Evolutionary conservation across 2,329 filamentous ascomycete species (phyloP).

Genomic region (Parascedosporium putredinis): DNA sequence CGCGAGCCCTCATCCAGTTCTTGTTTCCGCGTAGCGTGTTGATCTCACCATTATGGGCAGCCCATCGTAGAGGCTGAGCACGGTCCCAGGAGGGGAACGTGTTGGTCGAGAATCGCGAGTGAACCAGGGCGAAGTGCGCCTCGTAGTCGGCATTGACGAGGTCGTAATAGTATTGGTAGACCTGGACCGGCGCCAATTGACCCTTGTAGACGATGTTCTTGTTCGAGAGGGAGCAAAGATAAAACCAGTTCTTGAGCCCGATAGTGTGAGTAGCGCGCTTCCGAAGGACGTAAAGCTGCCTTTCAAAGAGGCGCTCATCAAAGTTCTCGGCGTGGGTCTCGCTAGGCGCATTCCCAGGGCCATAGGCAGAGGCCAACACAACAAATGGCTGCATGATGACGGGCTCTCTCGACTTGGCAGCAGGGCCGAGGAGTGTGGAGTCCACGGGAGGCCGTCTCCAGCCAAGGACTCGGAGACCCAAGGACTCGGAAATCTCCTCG

Average conservation of each 20-base stretch:
- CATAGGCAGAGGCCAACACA: slow-evolving; percentile 76
- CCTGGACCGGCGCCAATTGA: slow-evolving; percentile 85
- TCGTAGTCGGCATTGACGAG: slow-evolving; percentile 95
- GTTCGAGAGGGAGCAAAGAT: slow-evolving; percentile 91
- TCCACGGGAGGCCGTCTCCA: slow-evolving; percentile 95
- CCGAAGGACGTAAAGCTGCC: slow-evolving; percentile 84
- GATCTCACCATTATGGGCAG: slow-evolving; percentile 97
- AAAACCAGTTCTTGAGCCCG: slow-evolving; percentile 97
- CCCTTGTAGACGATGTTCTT: slow-evolving; percentile 99
- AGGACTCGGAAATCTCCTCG: slow-evolving; percentile 80
- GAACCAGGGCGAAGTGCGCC: slow-evolving; percentile 90
- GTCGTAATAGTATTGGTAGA: slow-evolving; percentile 97
- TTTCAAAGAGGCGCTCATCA: slow-evolving; percentile 79
- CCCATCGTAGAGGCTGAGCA: slow-evolving; percentile 91
- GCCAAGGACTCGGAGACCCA: slow-evolving; percentile 83
- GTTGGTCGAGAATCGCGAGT: slow-evolving; percentile 96
- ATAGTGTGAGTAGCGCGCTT: slow-evolving; percentile 94
- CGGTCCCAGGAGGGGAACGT: slow-evolving; percentile 98
- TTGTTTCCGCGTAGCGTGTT: slow-evolving; percentile 97
- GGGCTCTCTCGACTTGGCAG: slow-evolving; percentile 86
- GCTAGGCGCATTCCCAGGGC: slow-evolving; percentile 67
- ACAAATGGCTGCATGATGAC: slow-evolving; percentile 94
- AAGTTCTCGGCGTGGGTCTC: slow-evolving; percentile 69
- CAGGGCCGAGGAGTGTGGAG: slow-evolving; percentile 84
- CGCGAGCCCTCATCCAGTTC: slow-evolving; percentile 98